A percentile compares a stretch with the other conserved stretches of the same genome.
phyloP scores from a whole-genome alignment of 169 alveolate genomes.

The Theileria sp. region DNA sequence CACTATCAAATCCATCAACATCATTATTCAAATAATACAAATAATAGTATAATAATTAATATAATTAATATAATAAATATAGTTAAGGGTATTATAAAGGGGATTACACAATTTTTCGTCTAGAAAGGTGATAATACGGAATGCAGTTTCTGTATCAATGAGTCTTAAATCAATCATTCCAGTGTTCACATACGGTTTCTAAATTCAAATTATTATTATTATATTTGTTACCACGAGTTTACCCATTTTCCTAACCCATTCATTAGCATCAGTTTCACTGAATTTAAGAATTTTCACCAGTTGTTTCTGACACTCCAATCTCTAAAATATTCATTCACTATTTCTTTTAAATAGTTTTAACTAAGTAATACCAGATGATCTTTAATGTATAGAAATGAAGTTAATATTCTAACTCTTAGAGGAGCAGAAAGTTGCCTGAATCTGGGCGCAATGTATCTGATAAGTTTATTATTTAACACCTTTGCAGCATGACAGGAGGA shows the following conservation, averaged over 20 bases:
- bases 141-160: constrained; percentile 87
- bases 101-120: constrained; percentile 78
- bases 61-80: background rate
- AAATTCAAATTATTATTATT: background rate
- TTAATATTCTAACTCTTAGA: constrained; percentile 77
- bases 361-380: constrained; percentile 62
- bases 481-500: constrained; percentile 82
- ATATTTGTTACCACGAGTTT: constrained; percentile 70
- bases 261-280: constrained; percentile 86
- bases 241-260: constrained; percentile 87
- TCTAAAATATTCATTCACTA: background rate
- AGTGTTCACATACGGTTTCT: constrained; percentile 81
- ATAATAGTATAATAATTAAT: background rate
- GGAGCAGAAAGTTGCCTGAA: constrained; percentile 81
- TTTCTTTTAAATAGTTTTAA: background rate
- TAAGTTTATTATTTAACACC: constrained; percentile 70
- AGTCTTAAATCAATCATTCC: constrained; percentile 84
- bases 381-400: constrained; percentile 74
- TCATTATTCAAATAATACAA: background rate
- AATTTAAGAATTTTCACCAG: constrained; percentile 29
- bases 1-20: background rate
- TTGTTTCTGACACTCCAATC: constrained; percentile 34
- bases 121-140: constrained; percentile 80
- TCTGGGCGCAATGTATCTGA: constrained; percentile 75
- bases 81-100: background rate